These are phyloP conservation scores for Mycena chlorophos DNA, from an alignment of 768 basidiomycete genomes.

Conservation along the genomic window DNA sequence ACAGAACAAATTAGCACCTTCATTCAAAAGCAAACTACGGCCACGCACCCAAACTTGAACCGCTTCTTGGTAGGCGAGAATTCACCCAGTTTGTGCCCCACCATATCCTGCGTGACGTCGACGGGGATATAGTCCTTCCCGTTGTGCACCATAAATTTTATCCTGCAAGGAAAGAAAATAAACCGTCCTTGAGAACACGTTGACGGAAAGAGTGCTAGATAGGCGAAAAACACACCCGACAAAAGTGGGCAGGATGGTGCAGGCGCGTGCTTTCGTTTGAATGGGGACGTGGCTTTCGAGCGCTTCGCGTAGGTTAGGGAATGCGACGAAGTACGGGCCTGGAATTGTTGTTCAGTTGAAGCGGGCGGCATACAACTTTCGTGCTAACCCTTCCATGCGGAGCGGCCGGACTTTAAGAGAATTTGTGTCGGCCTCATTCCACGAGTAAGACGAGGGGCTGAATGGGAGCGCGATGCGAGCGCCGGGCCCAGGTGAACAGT, in stretches of 20 bases:
- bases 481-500: background rate
- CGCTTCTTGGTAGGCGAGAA: constrained; percentile 88
- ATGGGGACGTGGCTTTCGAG: constrained; percentile 82
- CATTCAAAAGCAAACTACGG: background rate
- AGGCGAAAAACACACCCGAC: constrained; percentile 70
- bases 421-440: constrained; percentile 64
- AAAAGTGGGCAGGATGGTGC: constrained; percentile 93
- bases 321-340: constrained; percentile 96
- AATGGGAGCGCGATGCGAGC: too few relatives aligned
- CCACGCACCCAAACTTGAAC: constrained; percentile 80
- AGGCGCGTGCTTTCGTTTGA: constrained; percentile 82
- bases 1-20: background rate
- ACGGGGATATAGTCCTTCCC: constrained; percentile 89
- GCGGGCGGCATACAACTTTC: background rate
- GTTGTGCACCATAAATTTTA: constrained; percentile 92
- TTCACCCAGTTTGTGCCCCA: constrained; percentile 96
- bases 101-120: constrained; percentile 92
- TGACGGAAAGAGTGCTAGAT: background rate
- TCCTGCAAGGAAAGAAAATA: constrained; percentile 45
- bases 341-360: background rate
- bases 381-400: constrained; percentile 79
- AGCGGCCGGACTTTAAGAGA: constrained; percentile 62
- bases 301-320: constrained; percentile 83
- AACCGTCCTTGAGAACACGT: background rate
- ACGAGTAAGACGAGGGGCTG: background rate